Percentiles rank a stretch among this genome's conserved stretches.
Evolutionary conservation across 2,329 filamentous ascomycete species (phyloP).

Genomic region (Verticillium nubilum): DNA sequence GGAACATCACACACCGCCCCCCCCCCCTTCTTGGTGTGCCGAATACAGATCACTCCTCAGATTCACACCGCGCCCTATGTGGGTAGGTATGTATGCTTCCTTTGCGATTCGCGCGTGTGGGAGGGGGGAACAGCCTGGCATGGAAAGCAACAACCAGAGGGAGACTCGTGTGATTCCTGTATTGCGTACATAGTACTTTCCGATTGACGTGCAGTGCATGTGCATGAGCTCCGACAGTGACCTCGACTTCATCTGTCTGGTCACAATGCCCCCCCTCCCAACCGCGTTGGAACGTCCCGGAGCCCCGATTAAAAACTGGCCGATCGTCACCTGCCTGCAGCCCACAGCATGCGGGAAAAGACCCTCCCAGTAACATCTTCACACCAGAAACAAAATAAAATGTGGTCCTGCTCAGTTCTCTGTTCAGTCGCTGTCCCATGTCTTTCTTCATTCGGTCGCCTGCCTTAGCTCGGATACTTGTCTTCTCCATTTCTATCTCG

Average conservation of each 20-base stretch:
- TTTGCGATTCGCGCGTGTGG: neutral
- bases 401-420: neutral
- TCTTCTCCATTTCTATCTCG: neutral
- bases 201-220: neutral
- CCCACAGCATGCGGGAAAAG: neutral
- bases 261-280: neutral
- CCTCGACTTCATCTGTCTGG: neutral
- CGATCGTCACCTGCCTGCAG: neutral
- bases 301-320: neutral
- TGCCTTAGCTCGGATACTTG: neutral
- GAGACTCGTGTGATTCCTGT: neutral
- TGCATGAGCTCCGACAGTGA: neutral
- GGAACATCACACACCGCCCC: no score
- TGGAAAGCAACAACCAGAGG: neutral
- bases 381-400: neutral
- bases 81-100: neutral
- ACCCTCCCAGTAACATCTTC: neutral
- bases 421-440: neutral
- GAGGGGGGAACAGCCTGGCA: neutral
- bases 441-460: neutral
- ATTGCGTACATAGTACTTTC: neutral
- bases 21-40: neutral
- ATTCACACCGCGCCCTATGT: no score
- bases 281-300: neutral
- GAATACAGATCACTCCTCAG: neutral